These are phyloP conservation scores for Vigna radiata DNA, from an alignment of 306 rosid species.

Conservation along the genomic window DNA sequence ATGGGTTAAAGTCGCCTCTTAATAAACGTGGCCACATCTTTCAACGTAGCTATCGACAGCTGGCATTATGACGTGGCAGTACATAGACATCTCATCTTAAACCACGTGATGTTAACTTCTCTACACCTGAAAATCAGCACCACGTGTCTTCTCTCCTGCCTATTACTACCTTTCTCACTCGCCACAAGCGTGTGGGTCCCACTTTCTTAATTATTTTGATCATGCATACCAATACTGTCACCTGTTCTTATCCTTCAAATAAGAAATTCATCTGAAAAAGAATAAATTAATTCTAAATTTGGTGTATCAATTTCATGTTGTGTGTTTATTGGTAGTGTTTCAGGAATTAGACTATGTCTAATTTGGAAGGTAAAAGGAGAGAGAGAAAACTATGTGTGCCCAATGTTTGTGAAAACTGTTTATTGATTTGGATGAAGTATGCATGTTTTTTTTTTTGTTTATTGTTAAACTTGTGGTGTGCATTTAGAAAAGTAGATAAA, in stretches of 20 bases:
- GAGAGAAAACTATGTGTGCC: too few species aligned
- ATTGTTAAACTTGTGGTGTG: neutral
- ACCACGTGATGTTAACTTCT: conserved; percentile 46
- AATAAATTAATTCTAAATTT: too few species aligned
- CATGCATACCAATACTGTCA: too few species aligned
- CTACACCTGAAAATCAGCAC: conserved; percentile 1
- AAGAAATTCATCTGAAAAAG: too few species aligned
- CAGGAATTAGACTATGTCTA: too few species aligned
- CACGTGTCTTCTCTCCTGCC: conserved; percentile 45
- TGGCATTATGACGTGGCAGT: conserved; percentile 43
- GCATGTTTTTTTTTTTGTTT: too few species aligned
- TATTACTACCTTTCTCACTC: conserved; percentile 5
- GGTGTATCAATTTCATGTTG: too few species aligned
- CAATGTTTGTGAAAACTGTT: too few species aligned
- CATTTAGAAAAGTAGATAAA: neutral
- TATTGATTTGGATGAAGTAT: too few species aligned
- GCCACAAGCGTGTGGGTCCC: neutral
- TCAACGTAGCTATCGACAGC: conserved; percentile 45
- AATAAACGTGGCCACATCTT: conserved; percentile 46
- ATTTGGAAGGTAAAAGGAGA: too few species aligned
- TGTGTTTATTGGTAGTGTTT: too few species aligned
- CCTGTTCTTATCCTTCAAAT: neutral
- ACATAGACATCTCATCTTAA: conserved; percentile 33
- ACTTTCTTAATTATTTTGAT: neutral
- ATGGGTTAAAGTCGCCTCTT: neutral